Evolutionary conservation across 202 grass and related monocot genomes (phyloP).

Genomic region (Tripidium arundinaceum): DNA sequence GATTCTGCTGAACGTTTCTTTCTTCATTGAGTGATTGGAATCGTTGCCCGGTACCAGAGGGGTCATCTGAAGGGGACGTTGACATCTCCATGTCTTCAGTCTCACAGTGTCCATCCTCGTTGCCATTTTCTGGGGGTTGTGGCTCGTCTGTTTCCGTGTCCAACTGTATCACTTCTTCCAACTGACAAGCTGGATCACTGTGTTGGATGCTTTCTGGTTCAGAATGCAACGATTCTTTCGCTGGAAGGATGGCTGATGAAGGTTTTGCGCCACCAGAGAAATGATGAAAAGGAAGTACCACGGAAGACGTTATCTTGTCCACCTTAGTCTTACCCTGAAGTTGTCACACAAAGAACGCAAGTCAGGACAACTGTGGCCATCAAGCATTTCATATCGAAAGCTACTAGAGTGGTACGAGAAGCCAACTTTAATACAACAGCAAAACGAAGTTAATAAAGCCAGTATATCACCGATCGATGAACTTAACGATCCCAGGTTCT

Average conservation of each 20-base stretch:
- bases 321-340: slow-evolving; percentile 58
- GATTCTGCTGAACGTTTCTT: slow-evolving; percentile 40
- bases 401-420: not conserved
- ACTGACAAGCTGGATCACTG: slow-evolving; percentile 37
- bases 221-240: slow-evolving; percentile 1
- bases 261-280: slow-evolving; percentile 45
- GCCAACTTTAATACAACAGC: not conserved
- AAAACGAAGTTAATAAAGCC: slow-evolving; percentile 11
- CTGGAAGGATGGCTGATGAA: slow-evolving; percentile 5
- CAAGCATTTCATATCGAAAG: not conserved
- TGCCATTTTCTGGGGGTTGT: slow-evolving; percentile 30
- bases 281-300: slow-evolving; percentile 73
- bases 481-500: not conserved
- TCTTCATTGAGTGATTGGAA: slow-evolving; percentile 59
- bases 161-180: slow-evolving; percentile 67
- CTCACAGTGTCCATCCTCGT: slow-evolving; percentile 21
- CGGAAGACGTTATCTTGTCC: slow-evolving; percentile 63
- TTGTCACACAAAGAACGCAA: slow-evolving; percentile 9
- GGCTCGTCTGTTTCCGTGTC: slow-evolving; percentile 31
- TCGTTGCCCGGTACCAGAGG: slow-evolving; percentile 41
- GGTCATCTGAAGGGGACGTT: slow-evolving; percentile 35
- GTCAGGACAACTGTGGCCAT: slow-evolving; percentile 8
- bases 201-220: slow-evolving; percentile 41
- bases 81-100: slow-evolving; percentile 31
- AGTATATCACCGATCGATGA: slow-evolving; percentile 3